phyloP scores from a whole-genome alignment of 2,329 filamentous ascomycete genomes.

The Xylariaceae sp. region DNA sequence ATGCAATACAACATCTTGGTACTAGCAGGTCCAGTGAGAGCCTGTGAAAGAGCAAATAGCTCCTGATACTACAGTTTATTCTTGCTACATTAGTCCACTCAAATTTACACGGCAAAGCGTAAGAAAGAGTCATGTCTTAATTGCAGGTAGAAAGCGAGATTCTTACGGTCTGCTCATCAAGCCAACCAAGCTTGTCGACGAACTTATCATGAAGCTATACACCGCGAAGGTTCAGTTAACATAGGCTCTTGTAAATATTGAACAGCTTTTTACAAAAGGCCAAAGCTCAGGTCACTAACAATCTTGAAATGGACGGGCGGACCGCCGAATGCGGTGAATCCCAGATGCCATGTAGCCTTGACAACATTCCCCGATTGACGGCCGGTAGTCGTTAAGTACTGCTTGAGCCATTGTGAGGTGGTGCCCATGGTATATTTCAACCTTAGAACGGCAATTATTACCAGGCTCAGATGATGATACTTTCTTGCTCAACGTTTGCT shows the following conservation, averaged over 20 bases:
- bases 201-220: constrained; percentile 63
- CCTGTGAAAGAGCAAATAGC: constrained; percentile 72
- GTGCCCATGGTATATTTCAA: not conserved
- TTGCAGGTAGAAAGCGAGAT: too few species aligned
- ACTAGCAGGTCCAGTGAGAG: constrained; percentile 69
- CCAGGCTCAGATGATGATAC: too few species aligned
- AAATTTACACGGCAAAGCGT: too few species aligned
- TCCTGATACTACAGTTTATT: constrained; percentile 65
- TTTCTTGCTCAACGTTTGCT: too few species aligned
- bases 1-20: constrained; percentile 77
- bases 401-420: not conserved
- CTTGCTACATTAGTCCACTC: too few species aligned
- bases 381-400: not conserved
- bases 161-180: constrained; percentile 70
- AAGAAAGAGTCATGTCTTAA: too few species aligned
- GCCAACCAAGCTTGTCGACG: constrained; percentile 65
- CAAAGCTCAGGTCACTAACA: constrained; percentile 38
- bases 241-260: too few species aligned
- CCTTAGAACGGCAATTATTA: too few species aligned
- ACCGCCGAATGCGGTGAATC: constrained; percentile 70
- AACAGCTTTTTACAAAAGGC: not conserved
- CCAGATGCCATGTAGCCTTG: constrained; percentile 60
- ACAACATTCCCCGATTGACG: not conserved
- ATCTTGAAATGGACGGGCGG: constrained; percentile 75
- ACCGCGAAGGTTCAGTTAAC: too few species aligned